A percentile compares a stretch with the other conserved stretches of the same genome.
phyloP scores from a whole-genome alignment of 2,329 filamentous ascomycete genomes.

The Arthroderma uncinatum region DNA sequence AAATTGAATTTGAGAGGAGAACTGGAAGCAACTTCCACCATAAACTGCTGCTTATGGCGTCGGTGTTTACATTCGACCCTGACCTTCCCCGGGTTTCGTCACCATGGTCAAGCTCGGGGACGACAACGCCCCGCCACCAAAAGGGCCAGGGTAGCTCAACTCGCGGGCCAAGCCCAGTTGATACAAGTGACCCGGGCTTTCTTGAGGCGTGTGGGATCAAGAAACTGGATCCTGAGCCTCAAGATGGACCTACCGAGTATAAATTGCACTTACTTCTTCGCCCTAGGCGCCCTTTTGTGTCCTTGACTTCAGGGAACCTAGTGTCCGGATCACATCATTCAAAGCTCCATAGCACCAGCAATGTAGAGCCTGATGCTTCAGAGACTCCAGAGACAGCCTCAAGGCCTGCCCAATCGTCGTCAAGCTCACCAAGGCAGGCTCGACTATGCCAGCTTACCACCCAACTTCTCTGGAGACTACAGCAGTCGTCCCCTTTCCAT shows the following conservation, averaged over 20 bases:
- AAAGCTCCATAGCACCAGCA: constrained; percentile 16
- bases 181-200: constrained; percentile 30
- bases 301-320: constrained; percentile 54
- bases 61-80: constrained; percentile 89
- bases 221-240: constrained; percentile 77
- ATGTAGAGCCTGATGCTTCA: not conserved
- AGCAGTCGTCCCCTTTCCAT: constrained; percentile 89
- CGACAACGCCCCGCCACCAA: constrained; percentile 30
- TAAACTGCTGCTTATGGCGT: constrained; percentile 57
- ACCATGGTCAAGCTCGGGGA: constrained; percentile 62
- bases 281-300: constrained; percentile 60
- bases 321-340: constrained; percentile 44
- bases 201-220: constrained; percentile 53
- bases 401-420: constrained; percentile 37
- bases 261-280: constrained; percentile 83
- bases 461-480: constrained; percentile 84
- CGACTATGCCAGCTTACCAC: constrained; percentile 86
- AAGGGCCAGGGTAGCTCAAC: constrained; percentile 18
- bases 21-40: too few species aligned
- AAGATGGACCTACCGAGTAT: constrained; percentile 91
- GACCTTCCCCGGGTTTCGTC: constrained; percentile 80
- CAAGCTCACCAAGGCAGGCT: constrained; percentile 64
- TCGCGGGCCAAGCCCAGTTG: constrained; percentile 23
- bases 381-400: constrained; percentile 23
- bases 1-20: too few species aligned